Percentiles rank a stretch among this genome's conserved stretches.
Evolutionary conservation across 1,284 basidiomycete species (phyloP).

Genomic region (Rhodotorula sp.): DNA sequence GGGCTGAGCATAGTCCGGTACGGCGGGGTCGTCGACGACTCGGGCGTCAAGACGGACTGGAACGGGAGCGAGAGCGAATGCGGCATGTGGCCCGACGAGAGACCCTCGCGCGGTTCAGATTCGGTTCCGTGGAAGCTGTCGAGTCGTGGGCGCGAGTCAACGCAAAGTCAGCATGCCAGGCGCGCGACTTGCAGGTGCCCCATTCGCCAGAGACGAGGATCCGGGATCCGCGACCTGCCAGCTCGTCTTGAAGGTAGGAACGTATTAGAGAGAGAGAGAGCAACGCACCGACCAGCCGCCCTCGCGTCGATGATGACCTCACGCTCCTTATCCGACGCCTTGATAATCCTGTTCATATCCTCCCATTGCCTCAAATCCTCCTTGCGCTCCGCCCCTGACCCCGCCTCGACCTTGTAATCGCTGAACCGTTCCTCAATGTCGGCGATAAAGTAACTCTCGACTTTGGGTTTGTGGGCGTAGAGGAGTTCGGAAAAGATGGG

Average conservation of each 20-base stretch:
- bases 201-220: too few species aligned
- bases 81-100: slow-evolving; percentile 92
- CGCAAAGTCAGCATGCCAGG: not conserved
- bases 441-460: slow-evolving; percentile 37
- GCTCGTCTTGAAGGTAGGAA: too few species aligned
- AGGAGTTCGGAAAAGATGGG: slow-evolving; percentile 29
- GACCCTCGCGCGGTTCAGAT: slow-evolving; percentile 82
- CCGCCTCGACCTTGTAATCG: slow-evolving; percentile 34
- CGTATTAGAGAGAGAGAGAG: not conserved
- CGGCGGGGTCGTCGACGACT: slow-evolving; percentile 45
- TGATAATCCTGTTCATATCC: slow-evolving; percentile 72
- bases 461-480: slow-evolving; percentile 24
- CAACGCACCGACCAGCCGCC: slow-evolving; percentile 64
- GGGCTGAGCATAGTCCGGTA: slow-evolving; percentile 67
- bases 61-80: slow-evolving; percentile 82
- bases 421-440: slow-evolving; percentile 33
- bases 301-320: slow-evolving; percentile 87
- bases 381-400: slow-evolving; percentile 11
- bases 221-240: too few species aligned
- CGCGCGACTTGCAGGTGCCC: too few species aligned
- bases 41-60: slow-evolving; percentile 65
- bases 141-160: not conserved
- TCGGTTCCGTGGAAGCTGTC: slow-evolving; percentile 60
- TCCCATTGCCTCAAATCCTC: slow-evolving; percentile 59
- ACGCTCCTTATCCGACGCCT: slow-evolving; percentile 49